Base-by-base conservation (phyloP, 345 rosid genomes). In the Pelargonium nanum region DNA sequence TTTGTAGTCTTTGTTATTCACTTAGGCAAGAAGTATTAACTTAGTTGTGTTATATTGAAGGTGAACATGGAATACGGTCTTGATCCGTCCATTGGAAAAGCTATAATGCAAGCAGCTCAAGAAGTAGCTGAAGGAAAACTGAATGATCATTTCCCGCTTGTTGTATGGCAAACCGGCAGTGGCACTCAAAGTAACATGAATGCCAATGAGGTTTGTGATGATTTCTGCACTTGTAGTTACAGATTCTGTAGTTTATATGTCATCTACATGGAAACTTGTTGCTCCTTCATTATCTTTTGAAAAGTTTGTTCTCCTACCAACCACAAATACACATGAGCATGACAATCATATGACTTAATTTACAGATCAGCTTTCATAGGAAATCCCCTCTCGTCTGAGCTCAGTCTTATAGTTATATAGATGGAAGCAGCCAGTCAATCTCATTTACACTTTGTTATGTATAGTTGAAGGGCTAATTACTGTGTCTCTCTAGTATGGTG, bases 121-220 rank as follows among this genome's bases (percentile, higher is more conserved):
- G 99, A 93, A 78, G 97, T 93, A 1, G 94, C 97, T 0, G 94
- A 87, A 44, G 97, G 96, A 44, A 89, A 84, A 68, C 74, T 93
- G 32, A 85, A 73, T 16, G 96, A 89, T 72, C 97, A 89, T 64
- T 93, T 93, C 40, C 96, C 94, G 0, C 97, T 93, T 61, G 91
- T 93, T 52, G 83, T 89, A 3, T 93, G 99, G 99, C 99, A 93
- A 81, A 89, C 99, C 64, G 99, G 99, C 59, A 93, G 99, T 70
- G 99, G 99, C 25, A 93, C 99, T 70, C 99, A 93, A 72, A 89
- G 97, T 75, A 93, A 93, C 74, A 93, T 93, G 99, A 93, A 93
- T 69, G 99, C 99, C 58, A 93, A 93, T 68, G 99, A 93, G 97
- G 98, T 92, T 2, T 12, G 63, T 65, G 6, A 44, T 0, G n/a